Evolutionary conservation across 2,329 filamentous ascomycete genomes (phyloP), one percentile per base, ranked within the genome.

Genomic region (Phyllachora maydis): DNA sequence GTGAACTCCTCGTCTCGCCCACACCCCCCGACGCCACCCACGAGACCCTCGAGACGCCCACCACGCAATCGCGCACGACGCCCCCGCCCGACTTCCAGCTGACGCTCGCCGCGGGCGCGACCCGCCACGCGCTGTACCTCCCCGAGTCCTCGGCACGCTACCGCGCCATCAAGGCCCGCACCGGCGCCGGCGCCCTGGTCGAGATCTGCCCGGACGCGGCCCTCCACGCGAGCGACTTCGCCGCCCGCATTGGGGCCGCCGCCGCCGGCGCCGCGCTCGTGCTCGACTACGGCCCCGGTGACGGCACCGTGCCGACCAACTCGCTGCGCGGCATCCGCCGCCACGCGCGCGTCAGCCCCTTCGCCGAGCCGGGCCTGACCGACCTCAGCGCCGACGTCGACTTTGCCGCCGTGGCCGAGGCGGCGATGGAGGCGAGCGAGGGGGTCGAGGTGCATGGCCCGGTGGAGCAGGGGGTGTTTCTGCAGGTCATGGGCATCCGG

Each of bases 341-440:
- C 9, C 88, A 98, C 50, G 54, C 58, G 13, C 59, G 62, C 13
- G 75, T 91, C 21, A 82, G 70, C 12, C 81, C 88, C 4, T 81
- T 98, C 37, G 59, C 64, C 1, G 57, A 66, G 5, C 77, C 88
- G 0, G 88, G 88, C 0, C 62, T 73, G 14, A 82, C 90, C 3
- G 88, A 98, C 42, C 56, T 98, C 12, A 82, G 72, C 33, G 85
- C 78, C 1, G 85, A 98, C 41, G 88, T 98, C 1, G 88, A 98
- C 46, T 98, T 98, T 41, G 64, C 66, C 1, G 81, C 74, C 8
- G 52, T 98, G 2, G 83, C 82, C 0, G 83, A 95, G 42, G 60
- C 75, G 2, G 83, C 83, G 0, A 59, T 78, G 21, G 53, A 62
- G 18, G 76, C 77, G 0, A 83, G 73, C 33, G 62, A 71, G 2